Conservation (phyloP, 305 asterid species). For the Stenogyne calaminthoides region DNA sequence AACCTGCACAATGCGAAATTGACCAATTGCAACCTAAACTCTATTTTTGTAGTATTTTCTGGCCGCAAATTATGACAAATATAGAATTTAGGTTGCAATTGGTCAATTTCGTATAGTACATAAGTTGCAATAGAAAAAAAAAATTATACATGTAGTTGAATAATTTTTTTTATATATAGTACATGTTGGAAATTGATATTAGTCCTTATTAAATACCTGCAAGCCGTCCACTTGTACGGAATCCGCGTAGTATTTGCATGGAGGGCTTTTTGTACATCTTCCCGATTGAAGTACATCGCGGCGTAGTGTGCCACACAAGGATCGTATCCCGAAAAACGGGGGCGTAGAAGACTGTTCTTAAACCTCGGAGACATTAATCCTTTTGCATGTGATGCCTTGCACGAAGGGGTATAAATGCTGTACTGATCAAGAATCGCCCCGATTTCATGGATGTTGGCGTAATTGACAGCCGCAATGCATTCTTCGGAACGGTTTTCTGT, state of each 20-base stretch:
- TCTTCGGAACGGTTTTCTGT: neutral
- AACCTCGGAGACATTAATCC: constrained; percentile 28
- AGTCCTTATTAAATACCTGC: constrained; percentile 52
- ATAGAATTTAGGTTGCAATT: too few relatives aligned
- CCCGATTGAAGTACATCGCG: constrained; percentile 67
- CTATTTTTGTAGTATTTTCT: too few relatives aligned
- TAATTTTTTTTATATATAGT: too few relatives aligned
- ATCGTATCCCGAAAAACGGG: constrained; percentile 49
- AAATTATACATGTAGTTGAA: too few relatives aligned
- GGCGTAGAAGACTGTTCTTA: constrained; percentile 51
- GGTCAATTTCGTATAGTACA: too few relatives aligned
- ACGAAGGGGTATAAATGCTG: constrained; percentile 64
- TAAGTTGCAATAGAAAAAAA: too few relatives aligned
- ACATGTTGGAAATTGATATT: too few relatives aligned
- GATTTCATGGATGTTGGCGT: too few relatives aligned
- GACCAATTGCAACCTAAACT: too few relatives aligned
- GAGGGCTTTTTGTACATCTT: constrained; percentile 77
- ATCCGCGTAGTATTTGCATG: constrained; percentile 83
- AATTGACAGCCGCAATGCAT: constrained; percentile 49
- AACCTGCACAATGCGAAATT: too few relatives aligned
- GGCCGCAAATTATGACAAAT: too few relatives aligned
- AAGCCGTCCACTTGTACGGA: constrained; percentile 81
- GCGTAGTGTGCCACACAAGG: constrained; percentile 76
- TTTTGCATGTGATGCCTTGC: constrained; percentile 30
- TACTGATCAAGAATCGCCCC: constrained; percentile 43